These are phyloP conservation scores for Helicostylum pulchrum DNA, from an alignment of 192 early-diverging fungal species.

Conservation along the genomic window DNA sequence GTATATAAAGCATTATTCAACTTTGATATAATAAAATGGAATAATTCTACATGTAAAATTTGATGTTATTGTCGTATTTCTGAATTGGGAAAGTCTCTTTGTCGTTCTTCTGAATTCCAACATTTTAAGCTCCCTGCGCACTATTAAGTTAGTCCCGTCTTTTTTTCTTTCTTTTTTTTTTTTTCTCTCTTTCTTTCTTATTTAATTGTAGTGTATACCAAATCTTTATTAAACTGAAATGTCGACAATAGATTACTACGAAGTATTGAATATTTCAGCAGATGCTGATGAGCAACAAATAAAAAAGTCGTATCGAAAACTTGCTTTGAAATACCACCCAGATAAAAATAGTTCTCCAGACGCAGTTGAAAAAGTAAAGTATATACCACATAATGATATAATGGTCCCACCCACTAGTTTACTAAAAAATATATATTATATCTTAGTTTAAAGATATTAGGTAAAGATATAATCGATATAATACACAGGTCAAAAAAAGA, in stretches of 20 bases:
- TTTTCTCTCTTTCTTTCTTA: slow-evolving; percentile 1
- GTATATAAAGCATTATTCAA: no score
- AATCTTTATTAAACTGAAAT: not conserved
- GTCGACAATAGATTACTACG: slow-evolving; percentile 53
- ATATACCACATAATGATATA: no score
- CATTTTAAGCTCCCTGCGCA: no score
- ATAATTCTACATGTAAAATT: not conserved
- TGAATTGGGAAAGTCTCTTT: not conserved
- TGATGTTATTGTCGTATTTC: not conserved
- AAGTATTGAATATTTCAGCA: slow-evolving; percentile 79
- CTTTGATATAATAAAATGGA: no score
- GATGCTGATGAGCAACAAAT: slow-evolving; percentile 74
- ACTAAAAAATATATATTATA: not conserved
- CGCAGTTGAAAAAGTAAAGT: slow-evolving; percentile 32
- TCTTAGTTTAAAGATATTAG: slow-evolving; percentile 16
- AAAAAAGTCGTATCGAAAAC: slow-evolving; percentile 56
- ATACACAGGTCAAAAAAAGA: not conserved
- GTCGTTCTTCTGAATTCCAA: no score
- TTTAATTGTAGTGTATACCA: not conserved
- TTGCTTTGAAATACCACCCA: slow-evolving; percentile 61
- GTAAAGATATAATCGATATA: not conserved
- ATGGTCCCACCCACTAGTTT: not conserved
- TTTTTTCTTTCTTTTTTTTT: not conserved
- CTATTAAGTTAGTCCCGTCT: not conserved
- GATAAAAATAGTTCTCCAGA: slow-evolving; percentile 55